Evolutionary conservation across 129 eudicot genomes (phyloP).

Genomic region (Glebionis coronaria): DNA sequence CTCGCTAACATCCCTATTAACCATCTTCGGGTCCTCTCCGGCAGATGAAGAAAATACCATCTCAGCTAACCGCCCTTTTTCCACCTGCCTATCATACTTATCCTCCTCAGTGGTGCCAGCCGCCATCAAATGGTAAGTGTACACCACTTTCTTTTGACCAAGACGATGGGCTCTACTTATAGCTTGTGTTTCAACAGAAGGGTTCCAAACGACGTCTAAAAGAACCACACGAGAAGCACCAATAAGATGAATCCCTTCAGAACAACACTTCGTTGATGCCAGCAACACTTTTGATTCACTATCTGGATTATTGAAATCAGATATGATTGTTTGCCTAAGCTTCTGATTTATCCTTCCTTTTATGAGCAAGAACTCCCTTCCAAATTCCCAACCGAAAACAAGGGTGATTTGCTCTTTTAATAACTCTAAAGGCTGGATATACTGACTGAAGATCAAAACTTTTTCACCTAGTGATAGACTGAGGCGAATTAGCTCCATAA

Average conservation of each 20-base stretch:
- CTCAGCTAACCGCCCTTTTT: conserved; percentile 54
- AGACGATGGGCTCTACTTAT: conserved; percentile 66
- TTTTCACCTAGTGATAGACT: conserved; percentile 42
- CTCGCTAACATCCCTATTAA: conserved; percentile 13
- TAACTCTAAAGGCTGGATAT: conserved; percentile 34
- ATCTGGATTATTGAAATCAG: conserved; percentile 35
- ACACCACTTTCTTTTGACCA: conserved; percentile 58
- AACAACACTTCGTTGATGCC: conserved; percentile 70
- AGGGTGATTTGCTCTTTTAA: conserved; percentile 30
- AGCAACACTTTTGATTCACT: conserved; percentile 42
- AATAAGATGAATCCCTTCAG: conserved; percentile 63
- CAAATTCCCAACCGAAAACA: conserved; percentile 38
- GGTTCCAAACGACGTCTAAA: conserved; percentile 81
- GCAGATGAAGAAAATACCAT: conserved; percentile 38
- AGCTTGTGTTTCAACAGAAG: conserved; percentile 69
- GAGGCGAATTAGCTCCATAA: conserved; percentile 46
- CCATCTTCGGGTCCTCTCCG: conserved; percentile 9
- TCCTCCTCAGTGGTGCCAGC: conserved; percentile 54
- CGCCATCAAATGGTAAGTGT: conserved; percentile 53
- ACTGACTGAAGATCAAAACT: conserved; percentile 59
- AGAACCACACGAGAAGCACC: conserved; percentile 77
- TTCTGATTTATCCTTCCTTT: conserved; percentile 39
- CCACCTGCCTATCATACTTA: conserved; percentile 55
- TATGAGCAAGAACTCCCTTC: conserved; percentile 35
- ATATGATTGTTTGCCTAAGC: conserved; percentile 37